phyloP scores from a whole-genome alignment of 1,139 yeast genomes.

The Geotrichum australiense region DNA sequence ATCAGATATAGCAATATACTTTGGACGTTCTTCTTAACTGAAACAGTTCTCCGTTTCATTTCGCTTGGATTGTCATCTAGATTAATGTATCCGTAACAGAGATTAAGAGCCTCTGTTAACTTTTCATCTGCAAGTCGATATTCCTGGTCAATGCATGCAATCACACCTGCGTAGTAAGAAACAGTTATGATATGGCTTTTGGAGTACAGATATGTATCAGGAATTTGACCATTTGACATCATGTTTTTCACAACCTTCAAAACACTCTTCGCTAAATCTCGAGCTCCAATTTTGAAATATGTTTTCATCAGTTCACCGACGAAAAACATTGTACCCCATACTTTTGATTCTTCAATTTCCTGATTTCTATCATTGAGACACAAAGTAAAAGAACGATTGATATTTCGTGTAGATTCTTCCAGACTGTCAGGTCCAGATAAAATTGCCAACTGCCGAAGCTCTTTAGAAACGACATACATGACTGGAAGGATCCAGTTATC shows the following conservation, averaged over 20 bases:
- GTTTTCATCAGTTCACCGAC: conserved; percentile 65
- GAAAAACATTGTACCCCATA: conserved; percentile 65
- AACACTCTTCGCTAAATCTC: conserved; percentile 64
- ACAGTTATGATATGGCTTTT: conserved; percentile 53
- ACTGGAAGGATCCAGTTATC: conserved; percentile 63
- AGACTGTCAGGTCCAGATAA: conserved; percentile 41
- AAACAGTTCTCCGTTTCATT: conserved; percentile 5
- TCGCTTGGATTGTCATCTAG: conserved; percentile 41
- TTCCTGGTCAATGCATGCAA: conserved; percentile 57
- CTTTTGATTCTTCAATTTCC: conserved; percentile 31
- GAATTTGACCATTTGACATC: conserved; percentile 37
- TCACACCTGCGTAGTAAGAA: conserved; percentile 58
- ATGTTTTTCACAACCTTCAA: conserved; percentile 60
- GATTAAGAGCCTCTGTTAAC: conserved; percentile 17
- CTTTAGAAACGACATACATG: conserved; percentile 48
- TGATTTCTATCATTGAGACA: conserved; percentile 73
- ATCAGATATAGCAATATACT: conserved; percentile 34
- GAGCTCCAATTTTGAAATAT: conserved; percentile 57
- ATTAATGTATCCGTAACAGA: conserved; percentile 45
- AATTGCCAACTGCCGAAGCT: conserved; percentile 41
- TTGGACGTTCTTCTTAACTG: conserved; percentile 33
- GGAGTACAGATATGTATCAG: conserved; percentile 39
- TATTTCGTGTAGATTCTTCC: conserved; percentile 47
- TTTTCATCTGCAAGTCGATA: conserved; percentile 29
- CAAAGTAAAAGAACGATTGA: conserved; percentile 69